Evolutionary conservation across 257 asterid species (phyloP).

Genomic region (Catharanthus roseus): DNA sequence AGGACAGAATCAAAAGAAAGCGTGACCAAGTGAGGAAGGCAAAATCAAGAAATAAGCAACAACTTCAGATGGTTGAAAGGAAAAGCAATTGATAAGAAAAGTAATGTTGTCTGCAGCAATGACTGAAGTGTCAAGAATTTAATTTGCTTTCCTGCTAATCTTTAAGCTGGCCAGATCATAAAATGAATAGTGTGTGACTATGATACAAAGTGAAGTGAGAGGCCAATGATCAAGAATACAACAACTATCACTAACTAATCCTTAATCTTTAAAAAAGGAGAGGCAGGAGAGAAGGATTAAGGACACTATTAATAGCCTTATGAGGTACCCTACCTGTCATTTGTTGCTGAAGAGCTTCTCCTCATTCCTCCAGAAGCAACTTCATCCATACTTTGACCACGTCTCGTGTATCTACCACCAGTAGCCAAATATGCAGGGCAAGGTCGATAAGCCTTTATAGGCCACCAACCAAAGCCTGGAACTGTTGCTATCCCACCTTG

Average conservation of each 20-base stretch:
- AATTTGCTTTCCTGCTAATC: too few relatives aligned
- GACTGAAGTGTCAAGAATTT: neutral
- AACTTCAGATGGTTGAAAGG: neutral
- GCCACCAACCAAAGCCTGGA: slow-evolving; percentile 99
- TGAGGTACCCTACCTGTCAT: slow-evolving; percentile 8
- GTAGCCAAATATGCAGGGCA: slow-evolving; percentile 82
- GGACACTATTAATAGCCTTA: neutral
- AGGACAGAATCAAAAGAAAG: neutral
- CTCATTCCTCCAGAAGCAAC: slow-evolving; percentile 63
- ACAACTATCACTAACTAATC: neutral
- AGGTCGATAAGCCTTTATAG: slow-evolving; percentile 88
- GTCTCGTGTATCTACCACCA: slow-evolving; percentile 77
- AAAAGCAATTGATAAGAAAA: neutral
- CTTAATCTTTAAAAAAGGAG: too few relatives aligned
- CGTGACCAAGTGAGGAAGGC: neutral
- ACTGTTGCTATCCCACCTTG: slow-evolving; percentile 94
- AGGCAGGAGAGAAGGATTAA: too few relatives aligned
- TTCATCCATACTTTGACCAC: slow-evolving; percentile 92
- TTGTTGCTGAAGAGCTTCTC: slow-evolving; percentile 21
- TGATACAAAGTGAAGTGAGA: too few relatives aligned
- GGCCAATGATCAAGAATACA: too few relatives aligned
- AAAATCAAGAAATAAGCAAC: neutral
- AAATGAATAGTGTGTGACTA: too few relatives aligned
- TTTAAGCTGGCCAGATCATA: too few relatives aligned
- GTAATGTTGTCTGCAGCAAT: neutral